A percentile compares a stretch with the other conserved stretches of the same genome.
Evolutionary conservation across 306 rosid genomes (phyloP).

Genomic region (Lathyrus tuberosus): DNA sequence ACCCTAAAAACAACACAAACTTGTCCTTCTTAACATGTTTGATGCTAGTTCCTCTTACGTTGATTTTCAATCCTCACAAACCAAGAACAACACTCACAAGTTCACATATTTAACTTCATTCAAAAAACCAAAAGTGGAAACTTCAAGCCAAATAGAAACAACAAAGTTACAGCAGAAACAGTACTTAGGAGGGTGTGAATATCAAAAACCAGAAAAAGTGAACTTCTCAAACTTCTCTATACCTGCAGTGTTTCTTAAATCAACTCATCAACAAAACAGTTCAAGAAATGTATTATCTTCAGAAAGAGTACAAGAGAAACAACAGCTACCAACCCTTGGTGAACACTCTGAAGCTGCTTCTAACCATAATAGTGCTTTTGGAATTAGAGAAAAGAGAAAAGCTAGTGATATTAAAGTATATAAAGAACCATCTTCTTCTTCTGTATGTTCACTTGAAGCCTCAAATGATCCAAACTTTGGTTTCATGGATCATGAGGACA

Average conservation of each 20-base stretch:
- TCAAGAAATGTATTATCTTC: too few species aligned
- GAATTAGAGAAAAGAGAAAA: conserved; percentile 29
- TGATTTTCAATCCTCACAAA: conserved; percentile 10
- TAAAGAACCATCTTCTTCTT: conserved; percentile 37
- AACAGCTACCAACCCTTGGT: conserved; percentile 7
- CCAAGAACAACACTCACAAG: not conserved
- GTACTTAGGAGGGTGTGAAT: conserved; percentile 23
- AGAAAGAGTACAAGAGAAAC: too few species aligned
- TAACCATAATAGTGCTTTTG: not conserved
- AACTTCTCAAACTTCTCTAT: conserved; percentile 46
- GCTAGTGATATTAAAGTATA: not conserved
- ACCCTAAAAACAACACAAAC: too few species aligned
- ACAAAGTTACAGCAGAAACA: conserved; percentile 19
- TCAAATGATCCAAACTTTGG: conserved; percentile 44
- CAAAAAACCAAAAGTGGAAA: conserved; percentile 32
- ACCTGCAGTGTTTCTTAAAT: conserved; percentile 38
- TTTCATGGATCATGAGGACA: conserved; percentile 40
- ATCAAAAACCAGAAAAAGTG: conserved; percentile 20
- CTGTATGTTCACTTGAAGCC: conserved; percentile 55
- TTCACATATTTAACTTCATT: conserved; percentile 28
- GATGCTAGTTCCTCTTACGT: conserved; percentile 19
- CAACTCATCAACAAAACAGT: too few species aligned
- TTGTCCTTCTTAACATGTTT: conserved; percentile 12
- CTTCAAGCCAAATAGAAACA: conserved; percentile 12
- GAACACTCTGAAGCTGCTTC: conserved; percentile 40